Base-by-base conservation (phyloP, 345 rosid genomes). In the Litchi chinensis region DNA sequence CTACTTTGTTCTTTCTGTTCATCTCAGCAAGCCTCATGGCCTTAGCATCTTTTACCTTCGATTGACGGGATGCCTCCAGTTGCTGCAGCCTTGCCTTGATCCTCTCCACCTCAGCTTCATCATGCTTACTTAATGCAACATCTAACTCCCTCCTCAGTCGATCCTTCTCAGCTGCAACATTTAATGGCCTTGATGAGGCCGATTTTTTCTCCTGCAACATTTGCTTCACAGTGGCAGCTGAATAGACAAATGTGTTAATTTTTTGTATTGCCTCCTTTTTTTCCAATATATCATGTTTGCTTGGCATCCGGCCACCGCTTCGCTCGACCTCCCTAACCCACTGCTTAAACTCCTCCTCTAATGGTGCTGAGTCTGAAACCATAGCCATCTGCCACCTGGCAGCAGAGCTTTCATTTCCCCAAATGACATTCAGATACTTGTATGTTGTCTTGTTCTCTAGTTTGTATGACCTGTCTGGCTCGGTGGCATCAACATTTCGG, bases 351-450 rank as follows among this genome's bases (percentile, higher is more conserved):
- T 97, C 98, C 74, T 94, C 98, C 87, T 92, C 99, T 32, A 87
- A 65, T 11, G 99, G 99, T 26, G 85, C 83, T 21, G 97, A 91
- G 83, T 97, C 99, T 11, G 99, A 97, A 85, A 94, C 87, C 99
- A 93, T 97, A 2, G 98, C 98, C 98, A 94, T 97, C 85, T 97
- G 98, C 99, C 99, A 94, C 86, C 98, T 88, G 44, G 99, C 99
- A 32, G 99, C 98, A 3, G 99, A 90, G 82, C 76, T 87, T 66
- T 94, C 98, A 79, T 89, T 90, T 13, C 99, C 99, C 99, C 98
- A 94, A 26, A 85, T 71, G 70, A 91, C 93, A 65, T 94, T 94
- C 81, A 97, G 86, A 81, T 97, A 97, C 89, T 97, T 97, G 50
- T 84, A 80, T 0, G 99, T 94, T 54, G 82, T 90, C 80, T 91